Evolutionary conservation across 352 stramenopile genomes (phyloP).

Genomic region (Globisporangium paroecandrum): DNA sequence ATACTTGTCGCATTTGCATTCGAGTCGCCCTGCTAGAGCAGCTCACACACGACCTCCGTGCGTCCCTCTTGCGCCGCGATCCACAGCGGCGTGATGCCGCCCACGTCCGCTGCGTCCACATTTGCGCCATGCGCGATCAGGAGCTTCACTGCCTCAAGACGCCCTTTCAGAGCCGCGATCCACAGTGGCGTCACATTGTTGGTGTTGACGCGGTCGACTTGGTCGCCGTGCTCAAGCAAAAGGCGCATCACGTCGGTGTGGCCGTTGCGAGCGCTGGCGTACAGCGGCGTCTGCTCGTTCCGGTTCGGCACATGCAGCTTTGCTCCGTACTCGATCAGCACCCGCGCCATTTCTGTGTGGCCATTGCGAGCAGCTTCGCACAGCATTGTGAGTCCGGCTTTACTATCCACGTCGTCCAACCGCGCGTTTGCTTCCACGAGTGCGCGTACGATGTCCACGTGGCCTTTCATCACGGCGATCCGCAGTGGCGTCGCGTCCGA

Average conservation of each 20-base stretch:
- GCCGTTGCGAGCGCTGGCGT: constrained; percentile 5
- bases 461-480: background rate
- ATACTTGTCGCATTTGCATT: background rate
- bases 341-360: background rate
- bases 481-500: background rate
- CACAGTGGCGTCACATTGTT: constrained; percentile 11
- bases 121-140: background rate
- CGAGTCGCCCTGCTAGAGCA: background rate
- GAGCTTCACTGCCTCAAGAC: background rate
- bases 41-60: background rate
- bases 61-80: constrained; percentile 1
- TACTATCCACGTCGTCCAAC: background rate
- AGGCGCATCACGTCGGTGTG: background rate
- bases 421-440: background rate
- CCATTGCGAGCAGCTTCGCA: background rate
- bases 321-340: background rate
- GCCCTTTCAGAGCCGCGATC: constrained; percentile 4
- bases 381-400: background rate
- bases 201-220: constrained; percentile 1
- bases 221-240: background rate
- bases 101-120: background rate
- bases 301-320: constrained; percentile 4
- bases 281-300: constrained; percentile 1
- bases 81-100: background rate
- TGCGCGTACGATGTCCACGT: background rate